A percentile compares a stretch with the other conserved stretches of the same genome.
These are phyloP conservation scores for Fragaria nilgerrensis DNA, from an alignment of 306 rosid genomes.

Conservation along the genomic window DNA sequence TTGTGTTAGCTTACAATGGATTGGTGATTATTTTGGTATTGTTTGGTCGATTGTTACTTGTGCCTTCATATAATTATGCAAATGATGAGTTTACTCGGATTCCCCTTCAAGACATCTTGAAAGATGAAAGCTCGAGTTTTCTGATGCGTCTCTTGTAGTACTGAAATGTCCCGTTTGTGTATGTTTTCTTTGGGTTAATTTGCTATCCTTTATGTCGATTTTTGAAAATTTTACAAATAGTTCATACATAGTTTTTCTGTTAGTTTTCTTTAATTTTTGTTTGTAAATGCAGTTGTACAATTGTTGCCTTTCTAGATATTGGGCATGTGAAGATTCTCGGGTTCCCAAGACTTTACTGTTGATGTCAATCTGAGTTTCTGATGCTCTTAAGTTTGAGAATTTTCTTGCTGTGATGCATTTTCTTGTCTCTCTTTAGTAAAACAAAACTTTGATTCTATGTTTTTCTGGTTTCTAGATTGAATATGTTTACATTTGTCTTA, in stretches of 20 bases:
- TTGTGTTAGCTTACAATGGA: neutral
- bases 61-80: conserved; percentile 2
- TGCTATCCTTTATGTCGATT: neutral
- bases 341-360: conserved; percentile 61
- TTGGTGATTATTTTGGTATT: neutral
- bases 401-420: neutral
- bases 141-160: conserved; percentile 9
- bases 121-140: conserved; percentile 62
- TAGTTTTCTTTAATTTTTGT: neutral
- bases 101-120: conserved; percentile 43
- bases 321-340: conserved; percentile 60
- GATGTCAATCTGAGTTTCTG: conserved; percentile 74
- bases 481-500: neutral
- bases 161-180: neutral
- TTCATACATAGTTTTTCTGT: neutral
- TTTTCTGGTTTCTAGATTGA: neutral
- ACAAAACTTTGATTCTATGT: neutral
- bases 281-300: neutral
- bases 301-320: neutral
- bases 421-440: neutral
- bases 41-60: neutral
- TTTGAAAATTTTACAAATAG: neutral
- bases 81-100: conserved; percentile 46
- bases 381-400: conserved; percentile 25
- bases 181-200: neutral